Evolutionary conservation across 495 filamentous ascomycete genomes (phyloP), one percentile per base, ranked within the genome.

Genomic region (Penicillium cataractarum): DNA sequence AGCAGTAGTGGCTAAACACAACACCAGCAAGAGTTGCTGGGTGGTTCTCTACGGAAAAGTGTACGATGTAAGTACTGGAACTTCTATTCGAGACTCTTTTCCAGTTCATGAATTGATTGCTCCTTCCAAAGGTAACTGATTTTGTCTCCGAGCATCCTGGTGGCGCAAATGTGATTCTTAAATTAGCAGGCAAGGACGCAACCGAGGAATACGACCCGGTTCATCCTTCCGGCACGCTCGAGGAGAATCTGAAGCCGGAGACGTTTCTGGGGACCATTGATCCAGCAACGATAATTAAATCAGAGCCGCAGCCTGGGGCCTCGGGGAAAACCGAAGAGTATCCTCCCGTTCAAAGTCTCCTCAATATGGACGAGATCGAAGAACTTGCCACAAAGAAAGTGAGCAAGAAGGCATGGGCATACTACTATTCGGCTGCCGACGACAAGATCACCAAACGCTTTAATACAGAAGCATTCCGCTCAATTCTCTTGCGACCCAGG

Each of bases 171-270:
- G 86, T 91, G 60, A 94, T 97, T 58, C 83, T 96, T 7, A 85
- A 89, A 67, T 86, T 95, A 27, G 89, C 91, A 9, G 92, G 92
- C 52, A 82, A 82, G 59, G 92, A 97, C 76, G 92, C 92, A 44
- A 96, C 92, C 13, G 86, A 90, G 62, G 92, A 96, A 73, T 97
- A 89, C 74, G 92, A 96, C 67, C 91, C 92, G 19, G 86, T 95
- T 55, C 91, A 96, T 67, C 92, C 92, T 22, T 87, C 89, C 2
- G 92, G 90, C 22, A 92, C 84, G 6, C 80, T 96, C 24, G 90
- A 96, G 78, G 87, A 90, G 56, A 89, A 86, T 66, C 88, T 96
- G 63, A 82, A 80, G 49, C 83, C 88, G 15, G 80, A 85, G 44
- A 84, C 86, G 9, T 89, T 89, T 65, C 81, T 96, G 10, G 92